Evolutionary conservation across 176 grass and related monocot genomes (phyloP).

Genomic region (Musa itinerans): DNA sequence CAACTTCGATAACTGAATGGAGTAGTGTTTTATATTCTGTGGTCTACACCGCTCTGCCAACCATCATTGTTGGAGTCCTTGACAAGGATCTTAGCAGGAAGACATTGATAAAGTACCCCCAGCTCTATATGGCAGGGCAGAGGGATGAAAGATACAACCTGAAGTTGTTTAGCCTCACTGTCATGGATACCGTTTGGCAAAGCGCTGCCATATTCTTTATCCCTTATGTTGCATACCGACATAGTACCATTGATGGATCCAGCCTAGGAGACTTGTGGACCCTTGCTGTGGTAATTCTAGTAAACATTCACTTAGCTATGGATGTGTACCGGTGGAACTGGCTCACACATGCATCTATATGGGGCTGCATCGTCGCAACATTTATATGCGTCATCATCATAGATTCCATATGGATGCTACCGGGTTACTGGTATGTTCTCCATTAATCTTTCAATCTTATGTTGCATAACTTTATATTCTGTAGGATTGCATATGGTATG

Average conservation of each 20-base stretch:
- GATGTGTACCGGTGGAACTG: conserved; percentile 53
- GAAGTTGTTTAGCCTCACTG: conserved; percentile 66
- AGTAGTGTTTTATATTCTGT: conserved; percentile 84
- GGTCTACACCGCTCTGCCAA: conserved; percentile 78
- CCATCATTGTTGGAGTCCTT: conserved; percentile 73
- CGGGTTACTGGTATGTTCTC: conserved; percentile 13
- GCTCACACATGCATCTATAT: conserved; percentile 18
- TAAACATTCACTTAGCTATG: conserved; percentile 82
- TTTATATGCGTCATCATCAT: not conserved
- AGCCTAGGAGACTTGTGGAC: conserved; percentile 85
- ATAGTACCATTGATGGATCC: conserved; percentile 47
- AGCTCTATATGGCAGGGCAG: conserved; percentile 74
- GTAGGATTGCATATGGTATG: no score
- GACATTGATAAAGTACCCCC: conserved; percentile 78
- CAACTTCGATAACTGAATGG: conserved; percentile 93
- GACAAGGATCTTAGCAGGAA: conserved; percentile 75
- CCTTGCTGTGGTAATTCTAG: conserved; percentile 74
- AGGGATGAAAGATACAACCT: conserved; percentile 85
- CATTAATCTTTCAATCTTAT: not conserved
- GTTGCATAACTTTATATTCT: not conserved
- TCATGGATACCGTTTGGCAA: conserved; percentile 82
- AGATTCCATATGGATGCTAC: not conserved
- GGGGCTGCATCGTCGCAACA: conserved; percentile 5
- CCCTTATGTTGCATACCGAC: conserved; percentile 73
- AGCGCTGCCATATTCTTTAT: conserved; percentile 75